Conservation (phyloP, 2,329 filamentous ascomycete genomes). For the Chaetomiaceae sp. region DNA sequence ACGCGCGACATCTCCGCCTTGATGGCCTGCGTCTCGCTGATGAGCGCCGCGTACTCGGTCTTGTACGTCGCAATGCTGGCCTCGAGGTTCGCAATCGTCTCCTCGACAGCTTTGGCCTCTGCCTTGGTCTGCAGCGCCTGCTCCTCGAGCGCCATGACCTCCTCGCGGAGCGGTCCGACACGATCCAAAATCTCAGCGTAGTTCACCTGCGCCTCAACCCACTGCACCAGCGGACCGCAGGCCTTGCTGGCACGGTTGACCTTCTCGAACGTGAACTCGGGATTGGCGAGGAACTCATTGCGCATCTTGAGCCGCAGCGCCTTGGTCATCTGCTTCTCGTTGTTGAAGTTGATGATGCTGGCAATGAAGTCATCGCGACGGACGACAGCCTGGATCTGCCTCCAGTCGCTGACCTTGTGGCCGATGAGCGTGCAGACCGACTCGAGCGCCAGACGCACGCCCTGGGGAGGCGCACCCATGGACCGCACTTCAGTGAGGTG, state of each 20-base stretch:
- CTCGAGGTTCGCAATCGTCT: constrained; percentile 79
- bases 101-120: constrained; percentile 84
- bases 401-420: constrained; percentile 88
- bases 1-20: constrained; percentile 95
- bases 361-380: constrained; percentile 95
- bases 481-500: constrained; percentile 96
- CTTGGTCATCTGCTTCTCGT: constrained; percentile 90
- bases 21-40: constrained; percentile 96
- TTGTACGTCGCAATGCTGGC: constrained; percentile 93
- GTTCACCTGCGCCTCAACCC: constrained; percentile 93
- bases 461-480: constrained; percentile 87
- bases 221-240: constrained; percentile 93
- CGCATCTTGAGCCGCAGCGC: constrained; percentile 81
- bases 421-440: constrained; percentile 95
- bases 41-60: constrained; percentile 88
- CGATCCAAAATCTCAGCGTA: constrained; percentile 97
- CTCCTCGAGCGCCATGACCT: constrained; percentile 82
- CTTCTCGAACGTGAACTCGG: constrained; percentile 93
- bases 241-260: constrained; percentile 96
- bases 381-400: constrained; percentile 80
- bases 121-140: constrained; percentile 89
- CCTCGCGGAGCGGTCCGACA: constrained; percentile 85
- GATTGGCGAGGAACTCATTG: constrained; percentile 84
- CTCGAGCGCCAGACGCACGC: constrained; percentile 88
- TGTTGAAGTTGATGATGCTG: constrained; percentile 96